phyloP scores from a whole-genome alignment of 495 filamentous ascomycete genomes.

The Massariosphaeria phaeospora region DNA sequence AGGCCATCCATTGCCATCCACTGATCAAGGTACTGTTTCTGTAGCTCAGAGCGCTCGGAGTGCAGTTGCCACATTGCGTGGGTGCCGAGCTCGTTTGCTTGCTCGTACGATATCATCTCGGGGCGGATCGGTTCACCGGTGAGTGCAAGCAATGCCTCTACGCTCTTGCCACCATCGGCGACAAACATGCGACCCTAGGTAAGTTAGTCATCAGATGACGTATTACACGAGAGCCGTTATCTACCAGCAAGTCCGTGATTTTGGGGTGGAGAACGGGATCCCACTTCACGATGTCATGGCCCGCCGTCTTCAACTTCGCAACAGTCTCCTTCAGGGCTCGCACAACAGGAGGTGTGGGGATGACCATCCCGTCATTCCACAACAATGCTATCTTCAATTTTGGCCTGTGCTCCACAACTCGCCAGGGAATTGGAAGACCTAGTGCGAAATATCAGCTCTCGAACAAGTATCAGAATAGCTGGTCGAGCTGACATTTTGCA shows the following conservation, averaged over 20 bases:
- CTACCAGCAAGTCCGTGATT: slow-evolving; percentile 27
- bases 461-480: no score
- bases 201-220: neutral
- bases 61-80: slow-evolving; percentile 41
- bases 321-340: slow-evolving; percentile 27
- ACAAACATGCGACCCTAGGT: slow-evolving; percentile 34
- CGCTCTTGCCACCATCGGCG: slow-evolving; percentile 40
- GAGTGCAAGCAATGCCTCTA: slow-evolving; percentile 31
- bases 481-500: no score
- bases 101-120: slow-evolving; percentile 34
- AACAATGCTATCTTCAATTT: slow-evolving; percentile 34
- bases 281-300: slow-evolving; percentile 36
- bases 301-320: slow-evolving; percentile 28
- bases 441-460: no score
- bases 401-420: slow-evolving; percentile 37
- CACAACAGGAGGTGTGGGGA: slow-evolving; percentile 27
- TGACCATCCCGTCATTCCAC: slow-evolving; percentile 30
- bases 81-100: slow-evolving; percentile 33
- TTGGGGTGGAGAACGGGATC: slow-evolving; percentile 26
- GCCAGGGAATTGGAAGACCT: slow-evolving; percentile 51
- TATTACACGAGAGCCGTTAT: no score
- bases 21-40: slow-evolving; percentile 37
- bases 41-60: slow-evolving; percentile 34
- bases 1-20: slow-evolving; percentile 35
- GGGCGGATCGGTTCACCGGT: slow-evolving; percentile 35